A percentile compares a stretch with the other conserved stretches of the same genome.
These are phyloP conservation scores for Senna siamea DNA, from an alignment of 306 rosid species.

Conservation along the genomic window DNA sequence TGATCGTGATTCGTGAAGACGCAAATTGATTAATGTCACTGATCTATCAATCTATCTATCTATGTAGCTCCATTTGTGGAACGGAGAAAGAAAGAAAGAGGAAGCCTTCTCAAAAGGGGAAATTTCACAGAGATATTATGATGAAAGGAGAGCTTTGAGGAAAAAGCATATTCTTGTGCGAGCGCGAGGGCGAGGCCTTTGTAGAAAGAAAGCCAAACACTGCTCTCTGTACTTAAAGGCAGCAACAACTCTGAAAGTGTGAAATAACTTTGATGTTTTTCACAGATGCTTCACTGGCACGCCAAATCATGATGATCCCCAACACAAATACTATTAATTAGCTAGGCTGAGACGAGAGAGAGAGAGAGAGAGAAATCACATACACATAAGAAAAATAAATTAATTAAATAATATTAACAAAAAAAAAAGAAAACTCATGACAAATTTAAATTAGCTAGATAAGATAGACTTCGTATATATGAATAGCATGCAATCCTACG, in stretches of 20 bases:
- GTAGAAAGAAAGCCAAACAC: constrained; percentile 52
- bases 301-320: no score
- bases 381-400: no score
- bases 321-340: no score
- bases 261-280: constrained; percentile 36
- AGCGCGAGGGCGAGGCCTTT: constrained; percentile 22
- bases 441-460: no score
- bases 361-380: no score
- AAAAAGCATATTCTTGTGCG: constrained; percentile 40
- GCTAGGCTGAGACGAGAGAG: no score
- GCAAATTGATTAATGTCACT: no score
- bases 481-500: no score
- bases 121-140: constrained; percentile 41
- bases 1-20: constrained; percentile 31
- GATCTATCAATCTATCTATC: not conserved
- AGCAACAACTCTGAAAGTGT: constrained; percentile 48
- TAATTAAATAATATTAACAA: no score
- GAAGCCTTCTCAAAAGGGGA: constrained; percentile 57
- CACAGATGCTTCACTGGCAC: no score
- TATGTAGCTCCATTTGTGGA: constrained; percentile 26
- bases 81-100: constrained; percentile 31
- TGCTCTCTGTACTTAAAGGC: constrained; percentile 50
- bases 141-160: not conserved
- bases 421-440: no score
- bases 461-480: no score